Percentiles rank a stretch among this genome's conserved stretches.
These are phyloP conservation scores for Skeletonema marinoi DNA, from an alignment of 108 stramenopile species.

Conservation along the genomic window DNA sequence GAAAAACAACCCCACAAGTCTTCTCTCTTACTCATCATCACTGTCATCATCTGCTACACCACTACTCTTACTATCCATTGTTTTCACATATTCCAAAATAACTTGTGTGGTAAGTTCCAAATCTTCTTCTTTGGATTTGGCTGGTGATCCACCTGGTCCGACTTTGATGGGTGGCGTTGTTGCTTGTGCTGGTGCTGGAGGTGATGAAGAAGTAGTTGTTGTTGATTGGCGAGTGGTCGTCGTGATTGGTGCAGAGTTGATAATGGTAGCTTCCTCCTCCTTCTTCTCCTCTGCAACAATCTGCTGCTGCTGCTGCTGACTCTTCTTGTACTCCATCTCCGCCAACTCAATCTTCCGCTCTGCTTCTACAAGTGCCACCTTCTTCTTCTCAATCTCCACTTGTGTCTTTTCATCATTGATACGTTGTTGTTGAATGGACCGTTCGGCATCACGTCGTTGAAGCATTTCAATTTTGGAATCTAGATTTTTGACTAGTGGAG, in stretches of 20 bases:
- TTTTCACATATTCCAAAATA: background rate
- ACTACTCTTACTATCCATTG: background rate
- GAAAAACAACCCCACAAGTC: too few species aligned
- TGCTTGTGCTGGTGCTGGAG: background rate
- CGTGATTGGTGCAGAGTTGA: too few species aligned
- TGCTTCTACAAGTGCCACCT: background rate
- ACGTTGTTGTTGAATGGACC: background rate
- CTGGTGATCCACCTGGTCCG: background rate
- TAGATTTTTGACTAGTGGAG: background rate
- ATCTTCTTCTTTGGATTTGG: background rate
- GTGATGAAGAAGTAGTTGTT: background rate
- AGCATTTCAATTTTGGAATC: conserved; percentile 4
- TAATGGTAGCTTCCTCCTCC: background rate
- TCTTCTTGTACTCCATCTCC: background rate
- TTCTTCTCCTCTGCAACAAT: background rate
- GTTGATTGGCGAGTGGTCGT: too few species aligned
- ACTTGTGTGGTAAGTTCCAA: conserved; percentile 1
- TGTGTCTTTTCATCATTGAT: background rate
- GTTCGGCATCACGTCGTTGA: background rate
- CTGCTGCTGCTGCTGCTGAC: background rate
- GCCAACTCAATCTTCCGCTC: background rate
- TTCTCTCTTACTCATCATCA: background rate
- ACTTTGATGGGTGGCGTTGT: background rate
- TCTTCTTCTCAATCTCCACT: background rate
- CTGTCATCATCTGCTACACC: background rate